phyloP scores from a whole-genome alignment of 352 stramenopile species.

The Phytophthora pisi region DNA sequence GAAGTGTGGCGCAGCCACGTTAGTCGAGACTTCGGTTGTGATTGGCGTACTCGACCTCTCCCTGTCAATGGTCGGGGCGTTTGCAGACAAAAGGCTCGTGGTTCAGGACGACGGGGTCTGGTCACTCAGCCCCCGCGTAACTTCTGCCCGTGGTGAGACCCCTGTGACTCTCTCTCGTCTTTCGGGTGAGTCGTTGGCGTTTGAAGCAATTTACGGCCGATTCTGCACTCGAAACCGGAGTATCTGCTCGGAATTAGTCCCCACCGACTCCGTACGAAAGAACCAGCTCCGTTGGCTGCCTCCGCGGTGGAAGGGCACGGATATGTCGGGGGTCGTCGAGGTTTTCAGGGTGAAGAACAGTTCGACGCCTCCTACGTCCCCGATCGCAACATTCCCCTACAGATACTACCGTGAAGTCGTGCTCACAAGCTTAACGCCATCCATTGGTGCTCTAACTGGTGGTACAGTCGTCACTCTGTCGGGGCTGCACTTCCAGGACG shows the following conservation, averaged over 20 bases:
- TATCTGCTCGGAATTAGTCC: slow-evolving; percentile 28
- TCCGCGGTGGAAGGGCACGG: slow-evolving; percentile 21
- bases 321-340: slow-evolving; percentile 32
- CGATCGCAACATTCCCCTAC: slow-evolving; percentile 31
- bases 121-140: slow-evolving; percentile 20
- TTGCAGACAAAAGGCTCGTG: slow-evolving; percentile 16
- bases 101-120: slow-evolving; percentile 30
- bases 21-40: slow-evolving; percentile 18
- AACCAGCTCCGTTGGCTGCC: slow-evolving; percentile 28
- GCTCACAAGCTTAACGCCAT: slow-evolving; percentile 29
- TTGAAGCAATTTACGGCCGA: slow-evolving; percentile 19
- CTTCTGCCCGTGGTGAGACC: slow-evolving; percentile 24
- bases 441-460: slow-evolving; percentile 27
- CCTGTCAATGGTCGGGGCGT: slow-evolving; percentile 30
- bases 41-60: slow-evolving; percentile 46
- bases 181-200: not conserved
- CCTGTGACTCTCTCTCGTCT: slow-evolving; percentile 18
- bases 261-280: not conserved
- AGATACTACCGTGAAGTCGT: slow-evolving; percentile 40
- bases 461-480: slow-evolving; percentile 42
- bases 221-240: slow-evolving; percentile 29
- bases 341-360: slow-evolving; percentile 21
- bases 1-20: slow-evolving; percentile 18
- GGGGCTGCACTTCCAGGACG: slow-evolving; percentile 39
- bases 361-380: not conserved